Conservation (phyloP, 148 eudicot species). For the Persicaria tinctoria region DNA sequence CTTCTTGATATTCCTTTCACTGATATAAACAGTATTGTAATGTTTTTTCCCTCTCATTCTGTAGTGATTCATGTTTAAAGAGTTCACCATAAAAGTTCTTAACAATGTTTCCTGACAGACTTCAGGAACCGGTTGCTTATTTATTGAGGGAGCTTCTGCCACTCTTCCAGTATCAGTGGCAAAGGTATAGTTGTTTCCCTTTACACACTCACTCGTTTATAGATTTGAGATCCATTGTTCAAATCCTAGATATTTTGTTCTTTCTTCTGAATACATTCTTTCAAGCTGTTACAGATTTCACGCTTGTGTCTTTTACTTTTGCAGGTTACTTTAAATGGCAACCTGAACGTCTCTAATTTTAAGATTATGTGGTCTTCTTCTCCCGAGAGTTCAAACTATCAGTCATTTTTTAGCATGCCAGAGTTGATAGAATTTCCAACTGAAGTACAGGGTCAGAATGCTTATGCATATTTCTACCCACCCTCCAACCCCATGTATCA, state of each 20-base stretch:
- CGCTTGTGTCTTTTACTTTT: background rate
- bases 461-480: conserved; percentile 88
- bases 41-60: conserved; percentile 10
- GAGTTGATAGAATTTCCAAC: conserved; percentile 90
- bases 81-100: background rate
- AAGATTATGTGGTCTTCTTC: conserved; percentile 77
- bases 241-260: background rate
- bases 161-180: conserved; percentile 76
- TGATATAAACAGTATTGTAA: conserved; percentile 74
- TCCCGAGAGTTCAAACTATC: conserved; percentile 46
- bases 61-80: background rate
- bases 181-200: conserved; percentile 38
- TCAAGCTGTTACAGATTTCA: background rate
- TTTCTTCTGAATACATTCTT: background rate
- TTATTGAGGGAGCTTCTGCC: conserved; percentile 83
- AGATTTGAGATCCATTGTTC: background rate
- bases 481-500: conserved; percentile 68
- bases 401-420: conserved; percentile 64
- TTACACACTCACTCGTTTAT: background rate
- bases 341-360: conserved; percentile 48
- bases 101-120: conserved; percentile 28
- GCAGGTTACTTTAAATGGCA: conserved; percentile 66
- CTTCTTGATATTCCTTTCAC: conserved; percentile 74
- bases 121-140: conserved; percentile 40
- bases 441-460: conserved; percentile 66